Base-by-base conservation (phyloP, 129 eudicot species). In the Artemisia tridentata region DNA sequence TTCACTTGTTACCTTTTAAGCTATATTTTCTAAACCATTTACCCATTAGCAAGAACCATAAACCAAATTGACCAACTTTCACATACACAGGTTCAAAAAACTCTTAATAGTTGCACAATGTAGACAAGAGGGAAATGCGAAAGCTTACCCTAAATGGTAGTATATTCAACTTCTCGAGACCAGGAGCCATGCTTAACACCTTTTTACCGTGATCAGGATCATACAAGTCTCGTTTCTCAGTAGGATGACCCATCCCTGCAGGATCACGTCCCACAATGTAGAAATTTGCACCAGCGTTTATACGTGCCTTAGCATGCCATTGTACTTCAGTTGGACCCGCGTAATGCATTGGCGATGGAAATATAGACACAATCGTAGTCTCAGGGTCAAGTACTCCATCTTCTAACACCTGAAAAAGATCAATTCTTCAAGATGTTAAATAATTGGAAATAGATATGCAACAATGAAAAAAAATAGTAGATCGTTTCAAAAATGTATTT, bases 321-420 rank as follows among this genome's bases (percentile, higher is more conserved):
- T 92, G 98, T 48, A 91, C 97, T 86, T 91, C 98, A 7, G 96
- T 92, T 38, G 96, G 96, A 5, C 98, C 98, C 8, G 96, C 98
- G 43, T 92, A 92, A 79, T 88, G 98, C 98, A 92, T 92, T 47
- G 96, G 98, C 3, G 96, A 92, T 25, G 98, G 98, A 70, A 92
- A 92, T 80, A 92, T 92, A 58, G 98, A 75, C 27, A 92, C 98
- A 8, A 92, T 80, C 0, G 98, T 92, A 51, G 98, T 92, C 82
- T 82, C 83, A 0, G 98, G 98, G 78, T 92, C 98, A 75, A 92
- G 98, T 65, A 92, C 88, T 20, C 95, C 96, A 68, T 88, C 96
- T 83, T 88, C 96, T 57, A 92, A 85, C 11, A 91, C 97, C 97
- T 91, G 72, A 20, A 13, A 18, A 72, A 57, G 49, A 72, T 27